Evolutionary conservation across 192 early-diverging fungal species (phyloP), one percentile per base, ranked within the genome.

Genomic region (Umbelopsis vinacea): DNA sequence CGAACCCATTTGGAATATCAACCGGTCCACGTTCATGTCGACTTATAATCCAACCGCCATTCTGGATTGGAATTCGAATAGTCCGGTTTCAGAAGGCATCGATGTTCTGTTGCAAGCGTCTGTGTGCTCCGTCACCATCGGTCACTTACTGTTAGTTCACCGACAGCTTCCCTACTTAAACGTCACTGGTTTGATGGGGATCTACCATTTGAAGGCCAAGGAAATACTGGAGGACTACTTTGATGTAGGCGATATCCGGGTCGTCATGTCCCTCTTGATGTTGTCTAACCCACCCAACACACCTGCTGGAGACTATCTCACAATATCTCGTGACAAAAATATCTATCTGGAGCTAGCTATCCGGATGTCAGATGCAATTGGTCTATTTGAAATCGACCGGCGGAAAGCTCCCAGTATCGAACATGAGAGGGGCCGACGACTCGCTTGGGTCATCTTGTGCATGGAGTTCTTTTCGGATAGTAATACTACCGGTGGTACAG

Each of bases 401-500:
- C 45, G 22, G 21, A 45, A 66, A 29, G 26, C 40, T 43, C 40
- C 46, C n/a, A 38, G 26, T 14, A 63, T 24, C 7, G 68, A 73
- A 4, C 46, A 47, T 45, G 52, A 79, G 57, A 38, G 40, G 12
- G 23, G 66, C 14, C 52, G 73, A 73, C 73, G 77, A 26, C 35
- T 79, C 6, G 69, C 70, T 33, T 79, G 77, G 77, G 67, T 74
- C 23, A 22, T 71, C 1, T 43, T 79, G 43, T 79, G 77, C 71
- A 70, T 73, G 12, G 77, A 79, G 48, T 71, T 74, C 35, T 74
- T 68, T 71, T 40, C 77, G 6, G 26, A 35, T 23, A 48, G 35
- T 29, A 79, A 79, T 55, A 35, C 69, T 45, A 57, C 69, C 17
- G 73, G 54, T 26, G 17, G 46, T 12, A 71, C 69, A 3, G 77